Evolutionary conservation across 2,329 filamentous ascomycete genomes (phyloP).

Genomic region (Zalaria obscura): DNA sequence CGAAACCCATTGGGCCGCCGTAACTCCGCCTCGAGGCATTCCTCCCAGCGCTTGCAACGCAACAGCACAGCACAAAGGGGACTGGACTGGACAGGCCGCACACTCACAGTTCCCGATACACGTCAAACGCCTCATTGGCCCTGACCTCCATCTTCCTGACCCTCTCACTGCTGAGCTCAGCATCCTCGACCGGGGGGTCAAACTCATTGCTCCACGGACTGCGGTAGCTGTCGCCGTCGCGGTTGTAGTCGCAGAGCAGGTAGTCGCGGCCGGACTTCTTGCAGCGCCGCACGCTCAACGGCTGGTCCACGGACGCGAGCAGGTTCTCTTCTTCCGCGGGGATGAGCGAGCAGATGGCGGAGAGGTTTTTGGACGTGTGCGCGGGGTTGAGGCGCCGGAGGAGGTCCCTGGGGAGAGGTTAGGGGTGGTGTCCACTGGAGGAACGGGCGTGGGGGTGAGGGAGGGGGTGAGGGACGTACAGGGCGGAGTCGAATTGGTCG

Average conservation of each 20-base stretch:
- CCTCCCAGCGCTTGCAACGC: too few relatives aligned
- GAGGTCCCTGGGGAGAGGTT: constrained; percentile 56
- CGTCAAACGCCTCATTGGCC: constrained; percentile 91
- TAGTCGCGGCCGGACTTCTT: constrained; percentile 85
- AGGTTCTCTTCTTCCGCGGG: constrained; percentile 94
- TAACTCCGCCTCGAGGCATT: too few relatives aligned
- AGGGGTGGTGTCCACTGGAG: not conserved
- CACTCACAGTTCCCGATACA: constrained; percentile 72
- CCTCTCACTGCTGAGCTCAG: constrained; percentile 76
- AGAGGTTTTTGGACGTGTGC: constrained; percentile 76
- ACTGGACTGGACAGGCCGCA: too few relatives aligned
- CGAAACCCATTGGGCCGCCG: too few relatives aligned
- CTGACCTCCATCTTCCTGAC: constrained; percentile 87
- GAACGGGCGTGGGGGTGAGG: not conserved
- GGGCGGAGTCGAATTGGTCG: constrained; percentile 9
- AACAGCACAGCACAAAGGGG: too few relatives aligned
- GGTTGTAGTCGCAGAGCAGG: constrained; percentile 98
- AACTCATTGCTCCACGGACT: constrained; percentile 99
- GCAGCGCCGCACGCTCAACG: constrained; percentile 74
- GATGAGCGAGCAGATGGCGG: constrained; percentile 73
- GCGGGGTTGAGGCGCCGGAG: constrained; percentile 95
- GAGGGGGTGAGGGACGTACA: constrained; percentile 1
- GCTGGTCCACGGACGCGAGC: constrained; percentile 93
- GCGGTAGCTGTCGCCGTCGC: constrained; percentile 92
- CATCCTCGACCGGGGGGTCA: constrained; percentile 66